Percentiles rank a stretch among this genome's conserved stretches.
phyloP scores from a whole-genome alignment of 2,329 filamentous ascomycete genomes.

The Fusarium sp. region DNA sequence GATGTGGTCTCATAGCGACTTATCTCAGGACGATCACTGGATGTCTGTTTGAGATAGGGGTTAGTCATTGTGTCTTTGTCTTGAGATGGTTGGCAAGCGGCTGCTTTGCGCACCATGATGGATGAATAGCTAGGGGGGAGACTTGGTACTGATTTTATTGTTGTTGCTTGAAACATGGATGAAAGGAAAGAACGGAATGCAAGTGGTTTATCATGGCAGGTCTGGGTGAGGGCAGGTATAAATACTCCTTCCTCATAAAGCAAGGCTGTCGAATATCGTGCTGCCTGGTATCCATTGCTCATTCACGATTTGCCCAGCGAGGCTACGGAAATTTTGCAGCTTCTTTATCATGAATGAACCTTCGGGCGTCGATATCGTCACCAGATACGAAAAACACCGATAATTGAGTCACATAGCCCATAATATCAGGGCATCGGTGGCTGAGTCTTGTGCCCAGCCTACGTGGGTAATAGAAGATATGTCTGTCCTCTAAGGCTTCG shows the following conservation, averaged over 20 bases:
- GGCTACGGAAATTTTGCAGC: background rate
- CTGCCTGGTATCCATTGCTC: constrained; percentile 17
- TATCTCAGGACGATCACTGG: constrained; percentile 43
- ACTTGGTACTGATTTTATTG: constrained; percentile 3
- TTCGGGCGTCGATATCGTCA: background rate
- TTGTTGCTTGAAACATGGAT: constrained; percentile 28
- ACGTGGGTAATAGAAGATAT: too few species aligned
- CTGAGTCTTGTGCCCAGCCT: constrained; percentile 32
- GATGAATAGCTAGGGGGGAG: constrained; percentile 10
- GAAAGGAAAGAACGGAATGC: background rate
- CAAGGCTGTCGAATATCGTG: constrained; percentile 20
- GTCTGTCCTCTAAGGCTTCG: too few species aligned
- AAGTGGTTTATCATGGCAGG: background rate
- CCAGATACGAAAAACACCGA: background rate
- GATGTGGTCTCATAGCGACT: constrained; percentile 67
- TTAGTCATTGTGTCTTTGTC: background rate
- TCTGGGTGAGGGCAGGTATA: constrained; percentile 1
- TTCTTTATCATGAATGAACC: background rate
- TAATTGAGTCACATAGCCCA: background rate
- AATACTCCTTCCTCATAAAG: constrained; percentile 12
- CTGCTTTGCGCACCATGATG: constrained; percentile 41
- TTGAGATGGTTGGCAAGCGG: background rate
- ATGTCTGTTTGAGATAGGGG: constrained; percentile 51
- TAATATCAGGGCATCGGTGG: constrained; percentile 23
- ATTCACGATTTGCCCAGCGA: constrained; percentile 9